Percentiles rank a stretch among this genome's conserved stretches.
Conservation (phyloP, 2,329 filamentous ascomycete genomes). For the Massarina eburnea region DNA sequence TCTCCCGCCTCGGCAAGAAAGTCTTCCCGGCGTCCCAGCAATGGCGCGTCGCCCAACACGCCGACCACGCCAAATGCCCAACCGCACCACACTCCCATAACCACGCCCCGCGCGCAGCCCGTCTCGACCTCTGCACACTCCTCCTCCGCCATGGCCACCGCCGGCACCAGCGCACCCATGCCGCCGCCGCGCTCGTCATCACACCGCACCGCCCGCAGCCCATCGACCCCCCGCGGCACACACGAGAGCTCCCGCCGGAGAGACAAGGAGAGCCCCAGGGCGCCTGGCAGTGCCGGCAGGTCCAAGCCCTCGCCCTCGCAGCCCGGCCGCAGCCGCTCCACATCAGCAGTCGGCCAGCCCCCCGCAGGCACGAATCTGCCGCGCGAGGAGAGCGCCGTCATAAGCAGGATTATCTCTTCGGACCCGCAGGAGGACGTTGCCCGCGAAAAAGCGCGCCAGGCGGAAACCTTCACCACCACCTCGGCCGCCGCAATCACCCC, state of each 20-base stretch:
- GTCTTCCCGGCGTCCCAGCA: conserved; percentile 39
- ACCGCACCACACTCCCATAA: conserved; percentile 38
- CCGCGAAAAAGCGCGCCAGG: conserved; percentile 69
- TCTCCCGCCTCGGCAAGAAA: conserved; percentile 42
- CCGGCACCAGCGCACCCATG: conserved; percentile 62
- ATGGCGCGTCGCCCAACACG: conserved; percentile 46
- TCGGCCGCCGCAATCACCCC: conserved; percentile 49
- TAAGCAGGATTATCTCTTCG: conserved; percentile 75
- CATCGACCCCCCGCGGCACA: conserved; percentile 24
- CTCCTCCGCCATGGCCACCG: conserved; percentile 49
- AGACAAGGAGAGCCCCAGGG: conserved; percentile 49
- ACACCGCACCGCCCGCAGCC: conserved; percentile 52
- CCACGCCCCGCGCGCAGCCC: conserved; percentile 48
- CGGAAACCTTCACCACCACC: conserved; percentile 56
- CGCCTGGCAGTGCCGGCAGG: conserved; percentile 30
- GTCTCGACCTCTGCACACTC: conserved; percentile 45
- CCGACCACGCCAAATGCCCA: conserved; percentile 34
- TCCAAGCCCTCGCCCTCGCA: conserved; percentile 38
- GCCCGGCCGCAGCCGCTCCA: conserved; percentile 48
- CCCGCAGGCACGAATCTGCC: conserved; percentile 58
- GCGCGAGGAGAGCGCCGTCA: conserved; percentile 75
- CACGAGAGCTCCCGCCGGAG: conserved; percentile 45
- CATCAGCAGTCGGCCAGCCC: conserved; percentile 55
- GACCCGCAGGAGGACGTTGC: conserved; percentile 74
- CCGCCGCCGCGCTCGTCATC: conserved; percentile 81